phyloP scores from a whole-genome alignment of 225 moss, liverwort and hornwort genomes.

The Sphagnum contortum region DNA sequence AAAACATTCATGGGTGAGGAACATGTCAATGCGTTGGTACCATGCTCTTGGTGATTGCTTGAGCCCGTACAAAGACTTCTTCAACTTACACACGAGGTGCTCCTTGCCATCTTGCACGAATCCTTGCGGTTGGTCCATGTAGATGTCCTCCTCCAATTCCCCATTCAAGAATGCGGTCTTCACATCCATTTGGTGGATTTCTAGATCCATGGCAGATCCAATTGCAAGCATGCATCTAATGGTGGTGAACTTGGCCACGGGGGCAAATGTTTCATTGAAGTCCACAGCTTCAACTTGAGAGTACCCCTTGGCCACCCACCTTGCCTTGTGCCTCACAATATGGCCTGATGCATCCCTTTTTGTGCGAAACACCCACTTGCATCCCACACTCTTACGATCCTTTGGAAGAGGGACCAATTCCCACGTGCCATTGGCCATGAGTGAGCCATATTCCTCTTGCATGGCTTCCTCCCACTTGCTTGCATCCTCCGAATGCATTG shows the following conservation, averaged over 20 bases:
- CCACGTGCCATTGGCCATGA: neutral
- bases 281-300: neutral
- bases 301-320: neutral
- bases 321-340: neutral
- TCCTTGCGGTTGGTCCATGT: neutral
- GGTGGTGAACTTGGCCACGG: neutral
- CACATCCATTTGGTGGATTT: neutral
- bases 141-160: neutral
- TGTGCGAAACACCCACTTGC: slow-evolving; percentile 6
- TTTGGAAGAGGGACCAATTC: neutral
- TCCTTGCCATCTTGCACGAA: neutral
- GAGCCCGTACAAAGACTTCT: no score
- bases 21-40: no score
- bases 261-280: neutral
- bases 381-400: slow-evolving; percentile 1
- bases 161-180: neutral
- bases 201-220: neutral
- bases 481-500: neutral
- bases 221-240: neutral
- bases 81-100: no score
- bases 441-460: neutral
- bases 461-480: slow-evolving; percentile 1
- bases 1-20: no score
- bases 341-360: slow-evolving; percentile 3
- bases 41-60: no score